Evolutionary conservation across 1,284 basidiomycete species (phyloP).

Genomic region (Fomes fomentarius): DNA sequence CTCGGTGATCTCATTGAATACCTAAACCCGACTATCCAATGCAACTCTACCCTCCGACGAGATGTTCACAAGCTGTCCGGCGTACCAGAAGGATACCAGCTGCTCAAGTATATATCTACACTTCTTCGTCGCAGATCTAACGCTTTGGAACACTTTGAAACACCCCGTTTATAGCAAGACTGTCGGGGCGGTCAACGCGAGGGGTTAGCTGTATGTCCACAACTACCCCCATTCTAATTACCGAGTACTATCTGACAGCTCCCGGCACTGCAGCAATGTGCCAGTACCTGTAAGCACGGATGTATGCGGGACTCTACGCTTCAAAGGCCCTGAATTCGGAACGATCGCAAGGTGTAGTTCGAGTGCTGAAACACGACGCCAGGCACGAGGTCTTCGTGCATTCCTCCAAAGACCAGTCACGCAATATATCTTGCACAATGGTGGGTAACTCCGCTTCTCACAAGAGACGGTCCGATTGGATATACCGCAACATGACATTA

Average conservation of each 20-base stretch:
- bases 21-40: slow-evolving; percentile 58
- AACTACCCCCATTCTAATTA: not conserved
- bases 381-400: slow-evolving; percentile 13
- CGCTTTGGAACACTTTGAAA: not conserved
- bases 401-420: slow-evolving; percentile 5
- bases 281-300: not conserved
- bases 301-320: slow-evolving; percentile 4
- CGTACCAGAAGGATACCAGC: slow-evolving; percentile 21
- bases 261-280: not conserved
- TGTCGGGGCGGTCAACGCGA: not conserved
- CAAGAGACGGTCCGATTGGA: slow-evolving; percentile 9
- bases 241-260: too few species aligned
- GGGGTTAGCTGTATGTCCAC: slow-evolving; percentile 3
- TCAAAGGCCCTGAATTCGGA: slow-evolving; percentile 23
- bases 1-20: slow-evolving; percentile 73
- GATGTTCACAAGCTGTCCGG: slow-evolving; percentile 23
- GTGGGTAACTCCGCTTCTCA: slow-evolving; percentile 22
- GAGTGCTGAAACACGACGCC: slow-evolving; percentile 20
- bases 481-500: slow-evolving; percentile 20
- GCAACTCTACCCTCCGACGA: slow-evolving; percentile 26
- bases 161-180: slow-evolving; percentile 13
- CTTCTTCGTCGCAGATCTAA: not conserved
- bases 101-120: slow-evolving; percentile 1
- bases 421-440: slow-evolving; percentile 15
- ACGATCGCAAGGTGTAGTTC: slow-evolving; percentile 24